Evolutionary conservation across 306 rosid genomes (phyloP), one percentile per base, ranked within the genome.

Genomic region (Glycyrrhiza uralensis): DNA sequence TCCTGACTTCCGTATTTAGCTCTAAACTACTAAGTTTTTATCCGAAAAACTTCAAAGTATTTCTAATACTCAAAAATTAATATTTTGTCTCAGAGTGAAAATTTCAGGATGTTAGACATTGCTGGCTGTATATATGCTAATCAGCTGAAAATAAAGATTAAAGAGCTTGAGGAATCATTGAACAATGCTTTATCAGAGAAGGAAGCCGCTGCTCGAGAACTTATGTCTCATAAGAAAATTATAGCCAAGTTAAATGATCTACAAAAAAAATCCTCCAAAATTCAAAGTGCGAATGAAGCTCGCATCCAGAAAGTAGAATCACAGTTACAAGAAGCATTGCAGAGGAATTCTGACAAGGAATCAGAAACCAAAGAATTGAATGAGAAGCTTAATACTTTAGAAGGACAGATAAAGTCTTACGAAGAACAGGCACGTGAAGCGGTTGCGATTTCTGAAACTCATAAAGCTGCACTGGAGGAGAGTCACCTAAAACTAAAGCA

Each of bases 131-230:
- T n/a, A n/a, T n/a, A n/a, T n/a, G n/a, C n/a, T n/a, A n/a, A n/a
- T 81, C 96, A 95, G 58, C 86, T 95, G 72, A 89, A 85, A 80
- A 76, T 79, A 76, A 91, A 83, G 90, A 75, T 91, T 75, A 89
- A 84, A 58, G 97, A 94, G 75, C 92, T 94, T 69, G 87, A 86
- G 68, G 96, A 87, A 66, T 74, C 81, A 22, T 38, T 94, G 69
- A 84, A 83, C 69, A 73, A 80, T 69, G 72, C 85, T 76, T 51
- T 76, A 74, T 84, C 88, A 3, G 96, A 91, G 80, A 94, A 85
- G 79, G 96, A 91, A 66, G 75, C 72, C 52, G 39, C 82, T 70
- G 39, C 74, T 52, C 87, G 69, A 76, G 82, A 87, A 70, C 88
- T 94, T 69, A 82, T 76, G 75, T 84, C 87, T 39, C 96, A 89